Evolutionary conservation across 768 basidiomycete species (phyloP).

Genomic region (Jaapia argillacea): DNA sequence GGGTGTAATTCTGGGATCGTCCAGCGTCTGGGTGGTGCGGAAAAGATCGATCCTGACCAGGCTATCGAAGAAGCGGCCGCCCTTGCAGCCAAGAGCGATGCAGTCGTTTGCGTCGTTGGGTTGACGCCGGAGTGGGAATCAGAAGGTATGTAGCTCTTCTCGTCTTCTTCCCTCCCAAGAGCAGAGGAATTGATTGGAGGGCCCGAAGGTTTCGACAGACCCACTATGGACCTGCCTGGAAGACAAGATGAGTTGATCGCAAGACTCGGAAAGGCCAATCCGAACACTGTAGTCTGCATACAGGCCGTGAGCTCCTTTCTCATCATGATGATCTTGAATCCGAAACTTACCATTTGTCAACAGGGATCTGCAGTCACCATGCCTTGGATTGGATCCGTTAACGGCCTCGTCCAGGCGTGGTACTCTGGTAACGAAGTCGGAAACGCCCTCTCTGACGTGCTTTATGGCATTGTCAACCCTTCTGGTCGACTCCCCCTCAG

Average conservation of each 20-base stretch:
- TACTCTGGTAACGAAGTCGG: conserved; percentile 59
- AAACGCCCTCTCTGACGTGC: conserved; percentile 54
- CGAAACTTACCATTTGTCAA: neutral
- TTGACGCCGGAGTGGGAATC: conserved; percentile 67
- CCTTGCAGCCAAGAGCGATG: conserved; percentile 43
- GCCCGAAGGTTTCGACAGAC: conserved; percentile 67
- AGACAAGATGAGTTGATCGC: conserved; percentile 48
- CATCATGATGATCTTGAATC: conserved; percentile 11
- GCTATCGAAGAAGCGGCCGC: conserved; percentile 47
- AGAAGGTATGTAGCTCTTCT: no score
- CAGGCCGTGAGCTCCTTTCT: conserved; percentile 35
- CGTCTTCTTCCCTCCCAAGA: no score
- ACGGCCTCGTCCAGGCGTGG: conserved; percentile 52
- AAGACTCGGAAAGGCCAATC: conserved; percentile 41
- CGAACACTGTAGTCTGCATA: conserved; percentile 46
- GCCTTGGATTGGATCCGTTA: conserved; percentile 57
- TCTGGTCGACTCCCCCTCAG: conserved; percentile 49
- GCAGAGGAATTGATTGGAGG: no score
- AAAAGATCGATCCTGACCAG: conserved; percentile 45
- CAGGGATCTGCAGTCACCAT: conserved; percentile 64
- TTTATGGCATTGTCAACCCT: conserved; percentile 55
- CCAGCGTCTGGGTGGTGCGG: conserved; percentile 61
- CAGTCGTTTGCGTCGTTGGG: conserved; percentile 49
- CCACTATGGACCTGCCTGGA: conserved; percentile 48
- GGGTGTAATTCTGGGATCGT: neutral